Evolutionary conservation across 1,284 basidiomycete genomes (phyloP).

Genomic region (Leccinum insolens): DNA sequence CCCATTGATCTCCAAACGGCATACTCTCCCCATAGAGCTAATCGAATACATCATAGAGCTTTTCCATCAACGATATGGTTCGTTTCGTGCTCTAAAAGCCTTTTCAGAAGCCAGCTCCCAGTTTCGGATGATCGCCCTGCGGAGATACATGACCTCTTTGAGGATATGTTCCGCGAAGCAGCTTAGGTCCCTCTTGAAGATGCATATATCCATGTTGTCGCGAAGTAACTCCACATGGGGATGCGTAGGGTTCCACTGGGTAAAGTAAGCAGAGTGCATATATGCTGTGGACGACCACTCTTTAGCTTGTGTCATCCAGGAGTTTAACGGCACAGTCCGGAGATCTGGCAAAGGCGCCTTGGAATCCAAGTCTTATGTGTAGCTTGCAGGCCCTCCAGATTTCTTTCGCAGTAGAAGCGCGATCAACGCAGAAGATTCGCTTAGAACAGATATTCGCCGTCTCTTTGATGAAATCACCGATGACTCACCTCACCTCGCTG

Average conservation of each 20-base stretch:
- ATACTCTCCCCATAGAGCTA: constrained; percentile 28
- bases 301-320: constrained; percentile 15
- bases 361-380: constrained; percentile 27
- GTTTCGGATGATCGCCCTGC: constrained; percentile 28
- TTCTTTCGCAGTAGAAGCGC: constrained; percentile 28
- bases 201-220: constrained; percentile 30
- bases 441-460: constrained; percentile 27
- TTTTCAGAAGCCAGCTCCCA: constrained; percentile 29
- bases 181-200: constrained; percentile 22
- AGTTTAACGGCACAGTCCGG: constrained; percentile 21
- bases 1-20: constrained; percentile 4
- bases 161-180: constrained; percentile 24
- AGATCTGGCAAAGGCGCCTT: constrained; percentile 26
- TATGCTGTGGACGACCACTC: constrained; percentile 11
- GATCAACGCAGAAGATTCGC: constrained; percentile 29
- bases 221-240: constrained; percentile 5
- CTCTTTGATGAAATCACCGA: constrained; percentile 17
- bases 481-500: constrained; percentile 42
- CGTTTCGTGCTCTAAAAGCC: constrained; percentile 26
- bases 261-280: constrained; percentile 33
- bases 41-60: constrained; percentile 31
- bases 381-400: constrained; percentile 23
- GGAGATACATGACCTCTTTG: constrained; percentile 30
- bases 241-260: constrained; percentile 27
- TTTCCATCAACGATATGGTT: constrained; percentile 18